These are phyloP conservation scores for Alternaria tenuissima DNA, from an alignment of 2,329 filamentous ascomycete species.

Conservation along the genomic window DNA sequence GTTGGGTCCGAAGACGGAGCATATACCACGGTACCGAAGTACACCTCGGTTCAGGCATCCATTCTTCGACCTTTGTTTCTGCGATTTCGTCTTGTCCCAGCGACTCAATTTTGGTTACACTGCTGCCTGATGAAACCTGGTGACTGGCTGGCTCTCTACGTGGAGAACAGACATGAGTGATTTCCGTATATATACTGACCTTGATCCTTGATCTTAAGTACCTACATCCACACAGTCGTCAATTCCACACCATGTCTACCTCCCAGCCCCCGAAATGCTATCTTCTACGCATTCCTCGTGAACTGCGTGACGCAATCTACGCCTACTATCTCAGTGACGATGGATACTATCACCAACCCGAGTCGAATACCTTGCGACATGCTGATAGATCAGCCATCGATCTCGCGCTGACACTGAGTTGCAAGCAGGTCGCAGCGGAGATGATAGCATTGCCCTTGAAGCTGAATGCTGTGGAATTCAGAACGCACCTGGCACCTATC, in stretches of 20 bases:
- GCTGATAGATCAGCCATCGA: not conserved
- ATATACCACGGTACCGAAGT: not conserved
- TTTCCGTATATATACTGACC: not conserved
- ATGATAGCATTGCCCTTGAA: not conserved
- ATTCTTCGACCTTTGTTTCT: not conserved
- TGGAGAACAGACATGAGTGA: not conserved
- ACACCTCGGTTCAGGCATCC: not conserved
- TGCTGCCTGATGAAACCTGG: not conserved
- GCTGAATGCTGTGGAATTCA: not conserved
- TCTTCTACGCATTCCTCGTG: not conserved
- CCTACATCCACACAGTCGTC: not conserved
- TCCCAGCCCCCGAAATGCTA: not conserved
- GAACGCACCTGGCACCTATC: not conserved
- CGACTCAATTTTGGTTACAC: not conserved
- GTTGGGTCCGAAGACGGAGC: not conserved
- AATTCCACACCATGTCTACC: not conserved
- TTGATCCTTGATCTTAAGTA: not conserved
- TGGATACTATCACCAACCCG: not conserved
- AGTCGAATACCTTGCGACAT: not conserved
- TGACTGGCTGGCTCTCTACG: not conserved
- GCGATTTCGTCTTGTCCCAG: not conserved
- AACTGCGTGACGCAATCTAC: not conserved
- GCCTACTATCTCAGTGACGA: not conserved
- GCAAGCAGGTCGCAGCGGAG: not conserved
- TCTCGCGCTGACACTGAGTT: not conserved